phyloP scores from a whole-genome alignment of 345 rosid genomes.

The Salix brachista region DNA sequence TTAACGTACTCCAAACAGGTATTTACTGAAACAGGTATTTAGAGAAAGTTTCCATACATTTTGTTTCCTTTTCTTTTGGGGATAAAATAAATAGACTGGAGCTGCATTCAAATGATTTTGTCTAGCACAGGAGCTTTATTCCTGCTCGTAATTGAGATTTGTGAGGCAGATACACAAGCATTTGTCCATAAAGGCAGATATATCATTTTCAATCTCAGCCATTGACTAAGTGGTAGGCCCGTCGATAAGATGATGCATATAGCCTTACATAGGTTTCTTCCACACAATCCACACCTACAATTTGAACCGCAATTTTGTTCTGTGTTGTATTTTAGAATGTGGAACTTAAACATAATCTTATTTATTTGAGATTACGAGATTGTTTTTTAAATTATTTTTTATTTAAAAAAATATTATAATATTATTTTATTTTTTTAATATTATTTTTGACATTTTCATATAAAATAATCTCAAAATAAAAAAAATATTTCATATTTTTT shows the following conservation, averaged over 20 bases:
- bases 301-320: neutral
- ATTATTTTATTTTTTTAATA: too few species aligned
- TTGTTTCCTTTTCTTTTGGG: neutral
- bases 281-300: neutral
- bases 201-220: slow-evolving; percentile 20
- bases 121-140: slow-evolving; percentile 22
- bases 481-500: too few species aligned
- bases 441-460: too few species aligned
- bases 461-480: too few species aligned
- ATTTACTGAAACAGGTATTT: too few species aligned
- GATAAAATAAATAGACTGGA: neutral
- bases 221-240: slow-evolving; percentile 30
- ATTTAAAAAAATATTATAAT: too few species aligned
- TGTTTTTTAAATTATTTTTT: too few species aligned
- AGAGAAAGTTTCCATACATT: too few species aligned
- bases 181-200: slow-evolving; percentile 9
- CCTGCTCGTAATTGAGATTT: slow-evolving; percentile 15
- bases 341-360: too few species aligned
- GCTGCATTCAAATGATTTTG: slow-evolving; percentile 39
- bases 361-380: too few species aligned
- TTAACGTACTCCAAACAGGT: too few species aligned
- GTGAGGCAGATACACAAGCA: slow-evolving; percentile 36
- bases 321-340: neutral
- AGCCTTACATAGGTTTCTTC: neutral
- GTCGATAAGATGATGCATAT: neutral